Evolutionary conservation across 2,329 filamentous ascomycete species (phyloP).

Genomic region (Curvularia verruculosa): DNA sequence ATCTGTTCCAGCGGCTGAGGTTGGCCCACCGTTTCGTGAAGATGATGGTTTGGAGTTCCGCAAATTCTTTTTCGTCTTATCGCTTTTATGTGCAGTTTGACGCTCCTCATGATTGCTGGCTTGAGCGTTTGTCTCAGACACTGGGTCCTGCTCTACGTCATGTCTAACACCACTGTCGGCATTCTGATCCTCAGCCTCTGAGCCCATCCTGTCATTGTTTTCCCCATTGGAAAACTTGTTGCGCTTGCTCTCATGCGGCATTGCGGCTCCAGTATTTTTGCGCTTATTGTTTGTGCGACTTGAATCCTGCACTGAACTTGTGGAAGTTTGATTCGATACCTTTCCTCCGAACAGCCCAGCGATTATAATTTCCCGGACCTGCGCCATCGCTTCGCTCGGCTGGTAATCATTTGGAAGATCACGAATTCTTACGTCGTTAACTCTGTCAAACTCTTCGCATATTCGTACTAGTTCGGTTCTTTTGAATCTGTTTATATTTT

Average conservation of each 20-base stretch:
- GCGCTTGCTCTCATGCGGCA: not conserved
- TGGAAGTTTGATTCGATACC: not conserved
- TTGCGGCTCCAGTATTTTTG: not conserved
- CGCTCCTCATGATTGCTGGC: not conserved
- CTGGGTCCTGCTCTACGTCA: not conserved
- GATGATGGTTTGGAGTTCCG: not conserved
- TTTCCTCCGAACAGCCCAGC: not conserved
- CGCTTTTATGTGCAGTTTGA: not conserved
- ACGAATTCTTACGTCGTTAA: not conserved
- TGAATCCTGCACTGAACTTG: not conserved
- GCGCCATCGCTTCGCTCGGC: not conserved
- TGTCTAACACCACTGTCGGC: not conserved
- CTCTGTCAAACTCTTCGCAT: not conserved
- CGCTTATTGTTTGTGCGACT: not conserved
- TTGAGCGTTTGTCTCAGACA: not conserved
- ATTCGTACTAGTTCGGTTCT: not conserved
- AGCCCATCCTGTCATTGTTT: not conserved
- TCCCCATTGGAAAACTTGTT: not conserved
- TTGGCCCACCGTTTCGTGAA: not conserved
- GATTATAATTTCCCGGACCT: not conserved
- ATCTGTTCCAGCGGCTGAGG: not conserved
- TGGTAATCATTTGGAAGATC: not conserved
- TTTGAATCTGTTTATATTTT: not conserved
- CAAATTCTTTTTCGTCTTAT: not conserved
- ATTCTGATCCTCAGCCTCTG: not conserved